phyloP scores from a whole-genome alignment of 1,284 basidiomycete genomes.

The Moesziomyces aphidis region DNA sequence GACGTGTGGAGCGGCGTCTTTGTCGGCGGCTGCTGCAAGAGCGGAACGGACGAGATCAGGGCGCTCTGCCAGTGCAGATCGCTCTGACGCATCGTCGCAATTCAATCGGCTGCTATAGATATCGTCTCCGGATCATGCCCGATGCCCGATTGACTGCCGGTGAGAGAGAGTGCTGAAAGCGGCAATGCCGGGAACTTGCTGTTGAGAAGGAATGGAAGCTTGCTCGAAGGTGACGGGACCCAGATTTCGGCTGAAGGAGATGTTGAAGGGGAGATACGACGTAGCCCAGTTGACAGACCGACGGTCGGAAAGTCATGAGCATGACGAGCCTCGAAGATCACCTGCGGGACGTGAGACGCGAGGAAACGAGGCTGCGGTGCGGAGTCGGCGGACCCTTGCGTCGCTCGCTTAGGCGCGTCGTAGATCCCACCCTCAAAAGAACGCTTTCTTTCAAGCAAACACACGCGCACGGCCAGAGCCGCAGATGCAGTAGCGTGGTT shows the following conservation, averaged over 20 bases:
- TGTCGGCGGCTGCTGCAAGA: slow-evolving; percentile 60
- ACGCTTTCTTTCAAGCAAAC: background rate
- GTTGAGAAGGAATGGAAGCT: too few relatives aligned
- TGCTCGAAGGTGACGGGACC: too few relatives aligned
- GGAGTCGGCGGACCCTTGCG: slow-evolving; percentile 7
- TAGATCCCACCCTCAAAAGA: slow-evolving; percentile 12
- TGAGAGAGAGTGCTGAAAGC: too few relatives aligned
- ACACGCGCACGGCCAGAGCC: too few relatives aligned
- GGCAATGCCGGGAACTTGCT: too few relatives aligned
- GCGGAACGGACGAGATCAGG: slow-evolving; percentile 47
- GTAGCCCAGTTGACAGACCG: slow-evolving; percentile 9
- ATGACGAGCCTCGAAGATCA: background rate
- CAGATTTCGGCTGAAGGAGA: background rate
- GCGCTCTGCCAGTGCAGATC: slow-evolving; percentile 39
- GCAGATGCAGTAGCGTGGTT: too few relatives aligned
- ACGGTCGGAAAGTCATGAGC: background rate
- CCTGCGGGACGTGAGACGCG: background rate
- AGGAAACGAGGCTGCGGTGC: background rate
- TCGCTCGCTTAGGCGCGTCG: slow-evolving; percentile 21
- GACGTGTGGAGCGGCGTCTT: slow-evolving; percentile 51
- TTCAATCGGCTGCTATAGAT: background rate
- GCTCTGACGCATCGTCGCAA: background rate
- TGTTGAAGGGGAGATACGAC: slow-evolving; percentile 9
- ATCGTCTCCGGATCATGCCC: background rate
- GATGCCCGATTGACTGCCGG: too few relatives aligned